Conservation (phyloP, 331 rosid genomes). For the Cydonia oblonga region DNA sequence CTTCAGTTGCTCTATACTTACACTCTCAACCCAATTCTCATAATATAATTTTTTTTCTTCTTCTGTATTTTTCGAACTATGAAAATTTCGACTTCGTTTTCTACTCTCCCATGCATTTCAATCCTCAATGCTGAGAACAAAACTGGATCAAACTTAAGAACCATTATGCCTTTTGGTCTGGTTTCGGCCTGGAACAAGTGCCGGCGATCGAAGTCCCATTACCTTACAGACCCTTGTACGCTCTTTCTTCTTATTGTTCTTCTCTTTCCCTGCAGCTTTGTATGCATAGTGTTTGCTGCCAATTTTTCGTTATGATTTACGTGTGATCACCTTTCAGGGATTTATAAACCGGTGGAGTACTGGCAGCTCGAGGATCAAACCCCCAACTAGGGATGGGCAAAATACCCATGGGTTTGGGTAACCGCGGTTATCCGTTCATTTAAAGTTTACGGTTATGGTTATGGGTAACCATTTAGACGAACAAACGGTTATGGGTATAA, state of each 20-base stretch:
- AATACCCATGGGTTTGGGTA: too few species aligned
- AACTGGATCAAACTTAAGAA: slow-evolving; percentile 2
- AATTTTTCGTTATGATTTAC: not conserved
- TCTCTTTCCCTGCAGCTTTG: not conserved
- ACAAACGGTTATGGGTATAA: too few species aligned
- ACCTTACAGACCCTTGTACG: slow-evolving; percentile 72
- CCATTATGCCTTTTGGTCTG: slow-evolving; percentile 71
- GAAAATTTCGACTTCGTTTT: slow-evolving; percentile 6
- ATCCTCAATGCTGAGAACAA: not conserved
- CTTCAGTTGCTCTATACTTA: slow-evolving; percentile 49
- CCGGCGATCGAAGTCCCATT: slow-evolving; percentile 69
- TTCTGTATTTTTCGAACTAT: not conserved
- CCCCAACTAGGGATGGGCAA: not conserved
- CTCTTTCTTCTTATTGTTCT: slow-evolving; percentile 5
- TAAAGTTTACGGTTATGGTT: too few species aligned
- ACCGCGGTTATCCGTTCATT: too few species aligned
- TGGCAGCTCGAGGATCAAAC: slow-evolving; percentile 80
- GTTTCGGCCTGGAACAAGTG: slow-evolving; percentile 97
- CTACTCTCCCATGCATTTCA: not conserved
- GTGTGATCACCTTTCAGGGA: slow-evolving; percentile 40
- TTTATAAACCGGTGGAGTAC: slow-evolving; percentile 58
- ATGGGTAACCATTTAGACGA: too few species aligned
- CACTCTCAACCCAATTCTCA: slow-evolving; percentile 8
- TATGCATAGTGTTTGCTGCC: not conserved
- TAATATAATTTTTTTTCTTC: not conserved